Base-by-base conservation (phyloP, 148 eudicot species). In the Silene conica region DNA sequence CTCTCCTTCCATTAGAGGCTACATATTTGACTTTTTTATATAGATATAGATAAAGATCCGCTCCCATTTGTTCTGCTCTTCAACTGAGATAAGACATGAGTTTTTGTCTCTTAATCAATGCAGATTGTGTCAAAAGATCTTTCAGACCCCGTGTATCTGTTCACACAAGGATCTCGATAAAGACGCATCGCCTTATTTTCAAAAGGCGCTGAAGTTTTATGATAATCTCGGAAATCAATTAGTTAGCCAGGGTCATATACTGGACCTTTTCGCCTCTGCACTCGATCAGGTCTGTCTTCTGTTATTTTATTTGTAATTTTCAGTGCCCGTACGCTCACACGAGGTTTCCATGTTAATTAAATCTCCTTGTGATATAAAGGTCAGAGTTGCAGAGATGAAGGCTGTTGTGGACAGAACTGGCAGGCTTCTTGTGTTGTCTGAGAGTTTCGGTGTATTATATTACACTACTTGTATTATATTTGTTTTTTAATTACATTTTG, bases 391-490 rank as follows among this genome's bases (percentile, higher is more conserved):
- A 70, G 98, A 94, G 77, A 94, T 94, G 97, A 94, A 94, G 83
- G 89, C 88, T 76, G 93, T 88, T 77, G 94, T 94, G 76, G 98
- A 94, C 78, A 89, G 76, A 84, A 91, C 97, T 67, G 97, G 98
- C 76, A 97, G 98, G 72, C 97, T 91, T 74, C 96, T 94, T 79
- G 97, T 91, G 78, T 75, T 86, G 45, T 86, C 98, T 52, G 98
- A 94, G 82, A 94, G 98, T 85, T 94, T 94, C 81, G 98, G 98
- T 69, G n/a, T n/a, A n/a, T n/a, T n/a, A n/a, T n/a, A n/a, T n/a
- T n/a, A n/a, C n/a, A n/a, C n/a, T n/a, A n/a, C n/a, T n/a, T n/a
- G n/a, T n/a, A n/a, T n/a, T n/a, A n/a, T n/a, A n/a, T n/a, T n/a
- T n/a, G n/a, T n/a, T n/a, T n/a, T n/a, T n/a, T n/a, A n/a, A n/a